Percentiles rank a stretch among this genome's conserved stretches.
These are phyloP conservation scores for Trichophyton rubrum DNA, from an alignment of 2,329 filamentous ascomycete genomes.

Conservation along the genomic window DNA sequence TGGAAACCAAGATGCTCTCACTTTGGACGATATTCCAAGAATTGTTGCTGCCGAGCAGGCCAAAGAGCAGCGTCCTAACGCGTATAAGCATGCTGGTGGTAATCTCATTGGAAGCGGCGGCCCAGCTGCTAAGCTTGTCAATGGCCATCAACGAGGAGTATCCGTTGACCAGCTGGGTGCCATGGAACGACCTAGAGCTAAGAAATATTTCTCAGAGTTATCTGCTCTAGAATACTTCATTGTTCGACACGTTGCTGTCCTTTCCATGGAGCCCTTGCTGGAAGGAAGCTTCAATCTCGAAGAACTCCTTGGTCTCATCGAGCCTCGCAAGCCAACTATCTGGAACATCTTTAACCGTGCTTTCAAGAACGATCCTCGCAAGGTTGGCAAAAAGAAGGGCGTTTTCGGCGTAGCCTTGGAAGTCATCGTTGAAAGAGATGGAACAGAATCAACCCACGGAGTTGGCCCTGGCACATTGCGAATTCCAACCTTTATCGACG, in stretches of 20 bases:
- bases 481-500: slow-evolving; percentile 89
- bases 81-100: slow-evolving; percentile 61
- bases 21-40: slow-evolving; percentile 87
- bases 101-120: slow-evolving; percentile 49
- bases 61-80: slow-evolving; percentile 72
- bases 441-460: slow-evolving; percentile 93
- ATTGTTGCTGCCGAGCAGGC: slow-evolving; percentile 94
- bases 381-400: slow-evolving; percentile 76
- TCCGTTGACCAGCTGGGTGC: slow-evolving; percentile 43
- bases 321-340: slow-evolving; percentile 84
- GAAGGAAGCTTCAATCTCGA: slow-evolving; percentile 87
- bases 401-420: slow-evolving; percentile 87
- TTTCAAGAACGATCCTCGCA: slow-evolving; percentile 64
- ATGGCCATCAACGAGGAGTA: slow-evolving; percentile 56
- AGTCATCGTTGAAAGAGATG: slow-evolving; percentile 78
- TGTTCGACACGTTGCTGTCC: slow-evolving; percentile 82
- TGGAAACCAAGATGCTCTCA: slow-evolving; percentile 79
- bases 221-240: slow-evolving; percentile 96
- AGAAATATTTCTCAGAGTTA: slow-evolving; percentile 91
- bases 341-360: slow-evolving; percentile 98
- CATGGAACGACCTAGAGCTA: slow-evolving; percentile 41
- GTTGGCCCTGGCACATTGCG: slow-evolving; percentile 83
- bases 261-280: slow-evolving; percentile 87
- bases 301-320: slow-evolving; percentile 81
- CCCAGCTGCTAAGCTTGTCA: slow-evolving; percentile 53